These are phyloP conservation scores for Penicillium occitanis DNA, from an alignment of 2,329 filamentous ascomycete genomes.

Conservation along the genomic window DNA sequence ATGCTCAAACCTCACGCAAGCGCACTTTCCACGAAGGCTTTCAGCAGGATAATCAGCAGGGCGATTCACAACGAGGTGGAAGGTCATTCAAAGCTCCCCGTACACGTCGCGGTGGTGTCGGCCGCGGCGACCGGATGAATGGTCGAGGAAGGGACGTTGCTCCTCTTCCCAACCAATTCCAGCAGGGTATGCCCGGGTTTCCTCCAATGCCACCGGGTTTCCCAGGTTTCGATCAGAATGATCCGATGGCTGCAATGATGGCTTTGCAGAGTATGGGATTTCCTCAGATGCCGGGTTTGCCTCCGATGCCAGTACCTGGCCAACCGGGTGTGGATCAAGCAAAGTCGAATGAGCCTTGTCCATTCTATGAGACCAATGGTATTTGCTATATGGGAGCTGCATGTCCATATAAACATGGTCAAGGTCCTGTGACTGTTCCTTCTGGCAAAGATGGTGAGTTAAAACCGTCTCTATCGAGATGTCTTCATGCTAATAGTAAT, in stretches of 20 bases:
- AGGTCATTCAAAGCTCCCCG: slow-evolving; percentile 50
- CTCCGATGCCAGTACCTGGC: slow-evolving; percentile 41
- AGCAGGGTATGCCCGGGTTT: slow-evolving; percentile 34
- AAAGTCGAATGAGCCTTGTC: slow-evolving; percentile 49
- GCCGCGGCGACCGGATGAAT: slow-evolving; percentile 43
- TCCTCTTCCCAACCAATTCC: slow-evolving; percentile 30
- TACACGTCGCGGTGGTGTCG: slow-evolving; percentile 39
- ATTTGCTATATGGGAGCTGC: slow-evolving; percentile 57
- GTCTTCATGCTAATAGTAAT: slow-evolving; percentile 1
- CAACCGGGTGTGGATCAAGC: slow-evolving; percentile 31
- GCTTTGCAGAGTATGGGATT: slow-evolving; percentile 56
- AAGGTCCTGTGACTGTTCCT: slow-evolving; percentile 42
- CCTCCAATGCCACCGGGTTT: slow-evolving; percentile 47
- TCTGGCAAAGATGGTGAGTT: slow-evolving; percentile 31
- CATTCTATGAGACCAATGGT: slow-evolving; percentile 59
- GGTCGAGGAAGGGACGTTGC: slow-evolving; percentile 27
- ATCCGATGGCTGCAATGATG: slow-evolving; percentile 56
- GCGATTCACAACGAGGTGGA: slow-evolving; percentile 43
- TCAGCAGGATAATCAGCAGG: slow-evolving; percentile 45
- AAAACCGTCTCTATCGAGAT: background rate
- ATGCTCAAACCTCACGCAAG: slow-evolving; percentile 47
- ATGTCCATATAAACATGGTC: slow-evolving; percentile 60
- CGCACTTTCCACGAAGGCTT: slow-evolving; percentile 54
- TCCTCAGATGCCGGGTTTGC: slow-evolving; percentile 50
- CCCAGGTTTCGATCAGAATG: slow-evolving; percentile 54